Evolutionary conservation across 305 asterid genomes (phyloP).

Genomic region (Fraxinus angustifolia): DNA sequence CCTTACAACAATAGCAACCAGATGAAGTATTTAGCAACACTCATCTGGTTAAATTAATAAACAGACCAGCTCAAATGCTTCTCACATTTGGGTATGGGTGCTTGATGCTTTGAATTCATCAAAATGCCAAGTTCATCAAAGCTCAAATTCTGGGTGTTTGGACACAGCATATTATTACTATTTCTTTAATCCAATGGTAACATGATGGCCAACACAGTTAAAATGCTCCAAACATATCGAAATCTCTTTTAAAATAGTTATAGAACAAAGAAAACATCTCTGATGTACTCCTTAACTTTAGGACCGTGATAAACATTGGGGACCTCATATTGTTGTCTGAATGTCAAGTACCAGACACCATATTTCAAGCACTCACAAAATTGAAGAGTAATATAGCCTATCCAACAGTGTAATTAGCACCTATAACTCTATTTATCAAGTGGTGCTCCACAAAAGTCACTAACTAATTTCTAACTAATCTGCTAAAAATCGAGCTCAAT

Average conservation of each 20-base stretch:
- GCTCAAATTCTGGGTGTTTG: not conserved
- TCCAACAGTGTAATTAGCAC: not conserved
- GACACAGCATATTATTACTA: not conserved
- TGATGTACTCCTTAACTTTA: not conserved
- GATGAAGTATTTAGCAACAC: not conserved
- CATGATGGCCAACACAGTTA: not conserved
- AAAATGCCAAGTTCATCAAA: not conserved
- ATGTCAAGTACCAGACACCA: not conserved
- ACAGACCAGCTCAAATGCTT: not conserved
- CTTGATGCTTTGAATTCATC: not conserved
- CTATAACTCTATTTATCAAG: not conserved
- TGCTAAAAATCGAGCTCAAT: conserved; percentile 5
- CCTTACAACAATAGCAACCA: not conserved
- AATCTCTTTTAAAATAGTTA: not conserved
- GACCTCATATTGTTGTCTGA: not conserved
- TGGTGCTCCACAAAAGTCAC: not conserved
- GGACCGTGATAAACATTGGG: not conserved
- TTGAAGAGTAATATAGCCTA: not conserved
- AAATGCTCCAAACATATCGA: not conserved
- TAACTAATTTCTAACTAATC: not conserved
- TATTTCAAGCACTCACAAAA: not conserved
- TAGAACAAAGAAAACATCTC: not conserved
- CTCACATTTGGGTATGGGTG: not conserved
- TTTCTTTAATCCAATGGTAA: not conserved
- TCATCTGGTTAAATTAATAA: not conserved